Conservation (phyloP, 768 basidiomycete genomes). For the Mycena rosella region DNA sequence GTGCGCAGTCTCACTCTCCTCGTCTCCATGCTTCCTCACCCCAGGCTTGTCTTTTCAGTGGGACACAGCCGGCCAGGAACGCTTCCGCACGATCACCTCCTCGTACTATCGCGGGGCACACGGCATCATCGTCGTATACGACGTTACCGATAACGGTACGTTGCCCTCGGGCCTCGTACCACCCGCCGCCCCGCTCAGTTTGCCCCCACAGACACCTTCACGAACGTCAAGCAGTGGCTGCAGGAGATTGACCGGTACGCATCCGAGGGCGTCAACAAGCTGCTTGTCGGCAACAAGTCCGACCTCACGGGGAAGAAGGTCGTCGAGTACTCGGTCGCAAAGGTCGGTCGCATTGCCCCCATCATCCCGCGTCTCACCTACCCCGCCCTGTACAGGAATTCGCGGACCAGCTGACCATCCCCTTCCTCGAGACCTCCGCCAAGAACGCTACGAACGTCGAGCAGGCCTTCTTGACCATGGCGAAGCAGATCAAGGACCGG, state of each 20-base stretch:
- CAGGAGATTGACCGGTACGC: slow-evolving; percentile 98
- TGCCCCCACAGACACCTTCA: slow-evolving; percentile 84
- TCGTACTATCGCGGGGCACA: slow-evolving; percentile 99
- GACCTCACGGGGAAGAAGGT: slow-evolving; percentile 98
- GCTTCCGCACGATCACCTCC: slow-evolving; percentile 98
- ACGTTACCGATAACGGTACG: slow-evolving; percentile 97
- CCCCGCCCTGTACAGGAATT: slow-evolving; percentile 67
- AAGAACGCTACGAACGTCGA: slow-evolving; percentile 98
- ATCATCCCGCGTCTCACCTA: not conserved
- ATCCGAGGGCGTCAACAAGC: slow-evolving; percentile 99
- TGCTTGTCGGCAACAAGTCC: slow-evolving; percentile 98
- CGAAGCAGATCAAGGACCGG: slow-evolving; percentile 72
- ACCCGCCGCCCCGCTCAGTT: slow-evolving; percentile 9
- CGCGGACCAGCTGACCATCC: slow-evolving; percentile 93
- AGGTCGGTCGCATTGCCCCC: slow-evolving; percentile 53
- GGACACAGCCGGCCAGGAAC: slow-evolving; percentile 99
- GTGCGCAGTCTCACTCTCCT: slow-evolving; percentile 60
- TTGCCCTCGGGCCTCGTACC: slow-evolving; percentile 38
- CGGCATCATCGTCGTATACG: slow-evolving; percentile 99
- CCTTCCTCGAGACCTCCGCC: slow-evolving; percentile 97
- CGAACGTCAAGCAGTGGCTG: slow-evolving; percentile 77
- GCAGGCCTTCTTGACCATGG: slow-evolving; percentile 97
- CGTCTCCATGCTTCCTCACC: slow-evolving; percentile 22
- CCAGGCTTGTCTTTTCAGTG: slow-evolving; percentile 81
- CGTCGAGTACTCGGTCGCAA: slow-evolving; percentile 84